phyloP scores from a whole-genome alignment of 805 yeast species.

The Zygoascus flipseniorum region DNA sequence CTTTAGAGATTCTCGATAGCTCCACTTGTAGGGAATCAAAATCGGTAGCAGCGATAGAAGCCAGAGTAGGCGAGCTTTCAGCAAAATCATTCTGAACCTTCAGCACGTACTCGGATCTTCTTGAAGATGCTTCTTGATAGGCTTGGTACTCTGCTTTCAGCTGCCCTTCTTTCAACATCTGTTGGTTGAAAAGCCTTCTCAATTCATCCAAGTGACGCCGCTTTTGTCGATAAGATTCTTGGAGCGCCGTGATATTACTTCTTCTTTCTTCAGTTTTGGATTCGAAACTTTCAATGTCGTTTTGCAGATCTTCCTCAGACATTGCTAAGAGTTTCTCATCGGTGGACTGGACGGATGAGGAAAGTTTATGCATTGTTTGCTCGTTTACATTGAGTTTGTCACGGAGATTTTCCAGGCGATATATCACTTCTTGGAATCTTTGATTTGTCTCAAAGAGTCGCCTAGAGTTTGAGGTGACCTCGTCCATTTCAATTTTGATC shows the following conservation, averaged over 20 bases:
- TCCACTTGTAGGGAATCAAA: background rate
- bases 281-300: constrained; percentile 37
- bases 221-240: constrained; percentile 1
- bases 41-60: background rate
- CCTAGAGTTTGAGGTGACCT: constrained; percentile 51
- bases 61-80: background rate
- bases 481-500: constrained; percentile 43
- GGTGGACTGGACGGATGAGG: constrained; percentile 29
- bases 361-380: constrained; percentile 19
- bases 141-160: constrained; percentile 35
- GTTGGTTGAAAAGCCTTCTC: constrained; percentile 30
- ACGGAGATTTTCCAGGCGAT: constrained; percentile 49
- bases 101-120: constrained; percentile 11
- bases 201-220: constrained; percentile 21
- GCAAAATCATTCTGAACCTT: background rate
- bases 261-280: constrained; percentile 16
- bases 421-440: constrained; percentile 65
- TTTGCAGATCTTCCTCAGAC: constrained; percentile 33
- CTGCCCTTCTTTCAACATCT: constrained; percentile 47
- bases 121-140: constrained; percentile 7
- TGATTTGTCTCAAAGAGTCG: constrained; percentile 66
- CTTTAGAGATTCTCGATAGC: background rate
- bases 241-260: background rate
- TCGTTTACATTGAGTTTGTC: constrained; percentile 38
- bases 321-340: constrained; percentile 42